A percentile compares a stretch with the other conserved stretches of the same genome.
These are phyloP conservation scores for Emmonsia crescens DNA, from an alignment of 2,329 filamentous ascomycete species.

Conservation along the genomic window DNA sequence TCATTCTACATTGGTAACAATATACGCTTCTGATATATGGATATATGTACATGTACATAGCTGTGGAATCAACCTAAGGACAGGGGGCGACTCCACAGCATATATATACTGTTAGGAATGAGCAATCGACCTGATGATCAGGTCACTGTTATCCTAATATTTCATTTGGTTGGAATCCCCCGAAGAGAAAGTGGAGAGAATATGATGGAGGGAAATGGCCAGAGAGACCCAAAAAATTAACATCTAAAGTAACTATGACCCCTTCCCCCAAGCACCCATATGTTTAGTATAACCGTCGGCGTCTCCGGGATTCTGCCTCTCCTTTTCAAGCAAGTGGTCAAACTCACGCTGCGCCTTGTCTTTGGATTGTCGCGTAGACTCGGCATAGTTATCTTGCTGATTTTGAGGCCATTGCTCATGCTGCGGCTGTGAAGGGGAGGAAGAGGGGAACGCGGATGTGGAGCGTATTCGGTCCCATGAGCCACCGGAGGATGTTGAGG, in stretches of 20 bases:
- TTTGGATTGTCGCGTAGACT: constrained; percentile 15
- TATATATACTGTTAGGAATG: background rate
- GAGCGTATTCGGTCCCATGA: constrained; percentile 6
- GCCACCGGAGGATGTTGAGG: background rate
- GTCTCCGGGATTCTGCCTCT: constrained; percentile 22
- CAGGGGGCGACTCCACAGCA: background rate
- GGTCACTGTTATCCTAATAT: background rate
- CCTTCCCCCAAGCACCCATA: background rate
- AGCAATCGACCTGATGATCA: background rate
- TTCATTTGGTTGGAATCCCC: background rate
- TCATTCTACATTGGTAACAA: too few species aligned
- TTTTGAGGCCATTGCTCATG: constrained; percentile 6
- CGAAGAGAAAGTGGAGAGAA: background rate
- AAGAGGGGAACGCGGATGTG: background rate
- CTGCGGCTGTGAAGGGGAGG: background rate
- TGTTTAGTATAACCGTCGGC: constrained; percentile 4
- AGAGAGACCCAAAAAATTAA: background rate
- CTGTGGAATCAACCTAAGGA: background rate
- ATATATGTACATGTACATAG: background rate
- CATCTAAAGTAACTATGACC: background rate
- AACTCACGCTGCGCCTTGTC: constrained; percentile 35
- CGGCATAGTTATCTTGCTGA: constrained; percentile 4
- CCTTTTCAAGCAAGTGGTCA: constrained; percentile 32
- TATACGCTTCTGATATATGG: background rate
- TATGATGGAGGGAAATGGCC: background rate